phyloP scores from a whole-genome alignment of 176 grass and related monocot species.

The barley (Hordeum vulgare) region DNA sequence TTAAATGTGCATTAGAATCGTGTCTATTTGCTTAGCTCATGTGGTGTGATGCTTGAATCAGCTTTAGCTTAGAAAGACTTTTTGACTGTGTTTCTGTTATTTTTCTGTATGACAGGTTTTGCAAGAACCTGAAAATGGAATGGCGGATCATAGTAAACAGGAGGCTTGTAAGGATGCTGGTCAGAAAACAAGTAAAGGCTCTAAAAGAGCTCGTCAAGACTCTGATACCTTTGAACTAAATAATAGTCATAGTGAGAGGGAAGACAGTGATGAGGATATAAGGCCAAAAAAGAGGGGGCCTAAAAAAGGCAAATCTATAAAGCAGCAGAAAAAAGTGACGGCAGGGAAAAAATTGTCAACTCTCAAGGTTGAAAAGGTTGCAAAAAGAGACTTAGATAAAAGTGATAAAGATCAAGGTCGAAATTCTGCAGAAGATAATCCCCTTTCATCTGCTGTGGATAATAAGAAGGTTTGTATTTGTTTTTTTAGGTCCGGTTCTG shows the following conservation, averaged over 20 bases:
- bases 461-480: constrained; percentile 44
- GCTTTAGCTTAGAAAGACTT: constrained; percentile 9
- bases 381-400: constrained; percentile 28
- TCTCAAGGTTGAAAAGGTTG: constrained; percentile 51
- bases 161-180: constrained; percentile 27
- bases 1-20: not conserved
- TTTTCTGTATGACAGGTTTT: constrained; percentile 48
- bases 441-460: constrained; percentile 63
- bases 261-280: constrained; percentile 38
- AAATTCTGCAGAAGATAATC: constrained; percentile 32
- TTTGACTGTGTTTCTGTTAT: constrained; percentile 10
- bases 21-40: constrained; percentile 18
- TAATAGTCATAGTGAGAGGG: constrained; percentile 45
- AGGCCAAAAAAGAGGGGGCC: constrained; percentile 46
- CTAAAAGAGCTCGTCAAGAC: constrained; percentile 58
- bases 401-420: not conserved
- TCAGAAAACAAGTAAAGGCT: constrained; percentile 26
- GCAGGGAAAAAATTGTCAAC: constrained; percentile 36
- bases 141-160: constrained; percentile 48
- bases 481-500: not conserved
- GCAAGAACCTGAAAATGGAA: constrained; percentile 63
- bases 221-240: constrained; percentile 54
- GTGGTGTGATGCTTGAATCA: constrained; percentile 13
- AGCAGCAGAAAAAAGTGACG: too few relatives aligned
- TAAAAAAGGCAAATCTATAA: constrained; percentile 52